phyloP scores from a whole-genome alignment of 2,329 filamentous ascomycete genomes.

The Didymella exigua region DNA sequence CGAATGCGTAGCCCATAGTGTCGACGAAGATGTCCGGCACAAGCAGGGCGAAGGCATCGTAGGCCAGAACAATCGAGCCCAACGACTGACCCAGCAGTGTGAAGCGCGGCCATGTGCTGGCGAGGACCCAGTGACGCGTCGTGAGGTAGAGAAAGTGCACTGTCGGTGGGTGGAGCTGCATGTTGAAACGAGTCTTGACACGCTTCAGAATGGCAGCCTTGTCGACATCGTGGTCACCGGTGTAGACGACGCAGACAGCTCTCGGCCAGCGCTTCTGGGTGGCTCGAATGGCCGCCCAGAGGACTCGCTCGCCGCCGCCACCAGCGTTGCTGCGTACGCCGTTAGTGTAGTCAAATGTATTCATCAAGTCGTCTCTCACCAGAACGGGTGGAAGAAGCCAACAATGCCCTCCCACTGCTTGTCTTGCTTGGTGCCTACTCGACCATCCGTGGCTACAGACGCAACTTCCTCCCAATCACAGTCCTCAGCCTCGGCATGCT shows the following conservation, averaged over 20 bases:
- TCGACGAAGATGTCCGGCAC: slow-evolving; percentile 95
- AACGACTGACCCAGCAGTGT: slow-evolving; percentile 93
- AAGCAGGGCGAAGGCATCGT: slow-evolving; percentile 90
- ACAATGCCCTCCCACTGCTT: slow-evolving; percentile 82
- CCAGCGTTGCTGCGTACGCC: slow-evolving; percentile 77
- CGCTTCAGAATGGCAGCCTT: slow-evolving; percentile 78
- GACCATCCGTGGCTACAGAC: slow-evolving; percentile 1
- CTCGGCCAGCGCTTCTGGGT: slow-evolving; percentile 89
- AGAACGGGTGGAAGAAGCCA: slow-evolving; percentile 98
- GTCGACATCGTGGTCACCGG: slow-evolving; percentile 86
- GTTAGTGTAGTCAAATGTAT: slow-evolving; percentile 20
- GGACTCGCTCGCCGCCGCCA: slow-evolving; percentile 90
- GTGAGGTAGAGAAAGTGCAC: slow-evolving; percentile 90
- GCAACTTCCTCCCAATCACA: slow-evolving; percentile 63
- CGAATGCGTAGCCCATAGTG: slow-evolving; percentile 97
- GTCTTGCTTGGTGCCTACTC: slow-evolving; percentile 48
- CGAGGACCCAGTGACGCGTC: slow-evolving; percentile 83
- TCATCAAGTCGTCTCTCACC: slow-evolving; percentile 60
- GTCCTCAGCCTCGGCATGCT: slow-evolving; percentile 51
- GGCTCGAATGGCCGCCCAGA: slow-evolving; percentile 93
- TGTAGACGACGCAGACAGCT: slow-evolving; percentile 91
- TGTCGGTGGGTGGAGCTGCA: slow-evolving; percentile 80
- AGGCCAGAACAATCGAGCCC: slow-evolving; percentile 84
- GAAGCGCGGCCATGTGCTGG: slow-evolving; percentile 87
- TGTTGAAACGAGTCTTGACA: slow-evolving; percentile 87